Conservation (phyloP, 2,329 filamentous ascomycete species). For the Diaporthe longicolla region DNA sequence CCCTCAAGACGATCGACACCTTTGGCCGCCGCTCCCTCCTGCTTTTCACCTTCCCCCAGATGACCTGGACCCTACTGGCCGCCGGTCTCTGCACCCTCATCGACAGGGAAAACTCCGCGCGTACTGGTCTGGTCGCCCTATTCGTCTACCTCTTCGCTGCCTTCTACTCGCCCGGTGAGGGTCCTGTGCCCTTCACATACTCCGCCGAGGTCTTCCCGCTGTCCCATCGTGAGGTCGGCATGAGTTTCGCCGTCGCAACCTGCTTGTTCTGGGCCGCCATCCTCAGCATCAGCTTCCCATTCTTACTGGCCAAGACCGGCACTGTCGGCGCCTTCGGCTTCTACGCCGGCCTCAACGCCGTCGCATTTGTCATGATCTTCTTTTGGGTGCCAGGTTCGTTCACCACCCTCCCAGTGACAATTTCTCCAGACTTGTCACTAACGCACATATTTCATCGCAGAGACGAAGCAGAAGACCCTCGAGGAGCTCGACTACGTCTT, state of each 20-base stretch:
- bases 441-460: constrained; percentile 44
- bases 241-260: constrained; percentile 78
- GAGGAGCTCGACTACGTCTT: constrained; percentile 72
- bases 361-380: constrained; percentile 71
- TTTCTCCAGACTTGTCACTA: not conserved
- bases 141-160: constrained; percentile 50
- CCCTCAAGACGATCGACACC: constrained; percentile 77
- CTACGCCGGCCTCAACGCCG: constrained; percentile 70
- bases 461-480: constrained; percentile 67
- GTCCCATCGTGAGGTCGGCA: constrained; percentile 79
- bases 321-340: constrained; percentile 63
- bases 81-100: constrained; percentile 69
- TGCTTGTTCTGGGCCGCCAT: constrained; percentile 73
- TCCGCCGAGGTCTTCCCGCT: constrained; percentile 79
- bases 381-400: constrained; percentile 60
- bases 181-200: constrained; percentile 78
- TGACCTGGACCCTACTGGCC: constrained; percentile 71
- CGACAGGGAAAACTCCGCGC: constrained; percentile 42
- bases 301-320: constrained; percentile 63
- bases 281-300: constrained; percentile 73
- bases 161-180: constrained; percentile 64
- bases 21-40: constrained; percentile 74
- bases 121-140: constrained; percentile 66
- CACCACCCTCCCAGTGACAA: not conserved
- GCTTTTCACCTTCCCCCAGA: constrained; percentile 75